Percentiles rank a stretch among this genome's conserved stretches.
phyloP scores from a whole-genome alignment of 176 grass and related monocot species.

The Rhipidocladum racemiflorum region DNA sequence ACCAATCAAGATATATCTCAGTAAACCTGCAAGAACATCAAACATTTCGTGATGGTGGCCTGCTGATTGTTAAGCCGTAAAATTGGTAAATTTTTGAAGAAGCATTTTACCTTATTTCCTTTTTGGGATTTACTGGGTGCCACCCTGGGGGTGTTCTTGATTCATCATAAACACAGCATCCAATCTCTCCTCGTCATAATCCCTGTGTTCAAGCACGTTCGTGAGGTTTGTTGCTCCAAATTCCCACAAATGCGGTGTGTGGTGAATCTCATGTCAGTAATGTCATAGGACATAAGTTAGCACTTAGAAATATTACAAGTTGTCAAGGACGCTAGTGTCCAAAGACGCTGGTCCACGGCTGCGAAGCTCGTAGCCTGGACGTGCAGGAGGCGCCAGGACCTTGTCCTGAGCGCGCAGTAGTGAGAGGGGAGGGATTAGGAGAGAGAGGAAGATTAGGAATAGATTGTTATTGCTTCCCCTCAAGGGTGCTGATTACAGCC shows the following conservation, averaged over 20 bases:
- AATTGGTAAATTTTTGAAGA: not conserved
- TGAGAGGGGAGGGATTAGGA: too few species aligned
- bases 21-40: not conserved
- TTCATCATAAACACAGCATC: not conserved
- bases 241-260: not conserved
- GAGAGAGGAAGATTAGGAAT: too few species aligned
- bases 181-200: not conserved
- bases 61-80: not conserved
- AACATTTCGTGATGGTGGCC: not conserved
- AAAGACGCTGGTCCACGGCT: too few species aligned
- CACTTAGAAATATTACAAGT: not conserved
- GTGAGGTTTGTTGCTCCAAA: not conserved
- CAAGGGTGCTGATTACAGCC: too few species aligned
- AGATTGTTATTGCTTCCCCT: too few species aligned
- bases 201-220: constrained; percentile 10
- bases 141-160: not conserved
- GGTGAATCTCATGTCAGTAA: not conserved
- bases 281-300: constrained; percentile 3
- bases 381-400: too few species aligned
- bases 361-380: too few species aligned
- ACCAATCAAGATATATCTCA: not conserved
- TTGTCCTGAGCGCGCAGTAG: too few species aligned
- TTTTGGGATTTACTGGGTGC: not conserved
- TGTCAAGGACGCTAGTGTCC: too few species aligned
- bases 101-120: not conserved